Conservation (phyloP, 1,284 basidiomycete species). For the Somion occarium region DNA sequence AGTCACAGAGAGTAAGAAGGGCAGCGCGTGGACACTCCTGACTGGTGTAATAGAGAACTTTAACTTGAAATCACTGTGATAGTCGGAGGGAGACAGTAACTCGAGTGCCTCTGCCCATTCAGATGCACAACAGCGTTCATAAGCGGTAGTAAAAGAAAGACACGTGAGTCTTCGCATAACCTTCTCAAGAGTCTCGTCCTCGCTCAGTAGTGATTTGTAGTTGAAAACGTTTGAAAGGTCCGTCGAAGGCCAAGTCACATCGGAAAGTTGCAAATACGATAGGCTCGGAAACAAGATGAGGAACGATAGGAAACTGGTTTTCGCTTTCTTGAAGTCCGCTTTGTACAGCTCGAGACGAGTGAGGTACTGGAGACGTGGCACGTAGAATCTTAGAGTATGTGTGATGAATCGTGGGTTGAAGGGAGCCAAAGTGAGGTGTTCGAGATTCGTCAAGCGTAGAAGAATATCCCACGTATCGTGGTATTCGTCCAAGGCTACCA, state of each 20-base stretch:
- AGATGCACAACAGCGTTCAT: no score
- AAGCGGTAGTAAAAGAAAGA: neutral
- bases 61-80: neutral
- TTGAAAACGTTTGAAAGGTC: no score
- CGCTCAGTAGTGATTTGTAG: no score
- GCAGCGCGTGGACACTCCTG: neutral
- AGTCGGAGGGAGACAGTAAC: neutral
- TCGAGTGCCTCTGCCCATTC: neutral
- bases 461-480: neutral
- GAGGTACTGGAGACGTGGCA: no score
- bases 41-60: neutral
- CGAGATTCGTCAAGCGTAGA: neutral
- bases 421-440: neutral
- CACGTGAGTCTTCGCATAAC: neutral
- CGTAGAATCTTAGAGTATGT: no score
- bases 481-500: neutral
- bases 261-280: neutral
- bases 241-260: neutral
- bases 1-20: neutral
- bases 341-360: no score
- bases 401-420: no score
- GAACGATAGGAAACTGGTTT: neutral
- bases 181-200: no score
- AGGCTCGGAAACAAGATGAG: neutral
- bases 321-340: no score